A percentile compares a stretch with the other conserved stretches of the same genome.
Conservation (phyloP, 2,329 filamentous ascomycete genomes). For the Colletotrichum tropicale region DNA sequence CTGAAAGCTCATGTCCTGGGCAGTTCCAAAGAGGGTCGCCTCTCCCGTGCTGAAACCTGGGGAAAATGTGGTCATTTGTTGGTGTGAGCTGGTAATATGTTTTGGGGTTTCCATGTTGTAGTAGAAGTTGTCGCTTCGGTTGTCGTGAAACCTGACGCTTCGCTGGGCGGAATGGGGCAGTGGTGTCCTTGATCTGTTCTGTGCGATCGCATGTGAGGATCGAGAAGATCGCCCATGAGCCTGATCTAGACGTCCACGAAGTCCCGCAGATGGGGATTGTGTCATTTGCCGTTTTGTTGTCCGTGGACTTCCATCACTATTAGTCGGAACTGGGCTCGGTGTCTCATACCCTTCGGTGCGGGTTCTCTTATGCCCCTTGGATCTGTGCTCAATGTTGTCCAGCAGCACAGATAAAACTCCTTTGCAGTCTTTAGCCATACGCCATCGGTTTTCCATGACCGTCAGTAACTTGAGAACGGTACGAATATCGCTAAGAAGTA, state of each 20-base stretch:
- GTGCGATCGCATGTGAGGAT: neutral
- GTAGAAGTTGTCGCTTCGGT: neutral
- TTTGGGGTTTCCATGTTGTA: neutral
- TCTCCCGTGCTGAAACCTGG: neutral
- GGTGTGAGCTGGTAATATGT: neutral
- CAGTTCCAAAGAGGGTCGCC: neutral
- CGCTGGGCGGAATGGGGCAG: neutral
- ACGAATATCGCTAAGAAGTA: neutral
- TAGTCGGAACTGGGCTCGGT: neutral
- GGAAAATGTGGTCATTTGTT: neutral
- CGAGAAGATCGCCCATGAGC: neutral
- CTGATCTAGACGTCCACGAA: neutral
- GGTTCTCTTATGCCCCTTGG: neutral
- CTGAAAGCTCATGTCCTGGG: neutral
- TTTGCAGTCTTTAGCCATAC: constrained; percentile 11
- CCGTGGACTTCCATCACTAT: neutral
- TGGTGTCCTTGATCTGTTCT: neutral
- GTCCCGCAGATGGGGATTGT: neutral
- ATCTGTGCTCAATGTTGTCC: neutral
- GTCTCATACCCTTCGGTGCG: neutral
- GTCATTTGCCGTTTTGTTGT: neutral
- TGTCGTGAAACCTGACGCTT: neutral
- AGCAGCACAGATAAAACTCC: constrained; percentile 5
- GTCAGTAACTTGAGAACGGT: neutral
- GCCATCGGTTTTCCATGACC: neutral